Evolutionary conservation across 2,329 filamentous ascomycete species (phyloP).

Genomic region (Trichoderma koningii): DNA sequence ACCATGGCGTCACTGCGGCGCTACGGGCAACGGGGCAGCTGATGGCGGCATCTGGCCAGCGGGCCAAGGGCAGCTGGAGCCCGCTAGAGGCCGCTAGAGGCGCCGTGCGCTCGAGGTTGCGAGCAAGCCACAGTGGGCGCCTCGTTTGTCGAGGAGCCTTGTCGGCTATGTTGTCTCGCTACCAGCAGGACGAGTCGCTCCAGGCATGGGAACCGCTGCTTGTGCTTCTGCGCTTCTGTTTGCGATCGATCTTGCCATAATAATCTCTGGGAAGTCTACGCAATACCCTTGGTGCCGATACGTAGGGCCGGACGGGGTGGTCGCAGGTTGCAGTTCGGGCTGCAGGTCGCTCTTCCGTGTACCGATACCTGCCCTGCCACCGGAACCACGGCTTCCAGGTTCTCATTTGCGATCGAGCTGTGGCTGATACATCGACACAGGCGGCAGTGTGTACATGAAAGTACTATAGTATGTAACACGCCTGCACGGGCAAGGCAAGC

Average conservation of each 20-base stretch:
- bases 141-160: too few relatives aligned
- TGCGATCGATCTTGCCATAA: slow-evolving; percentile 15
- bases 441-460: not conserved
- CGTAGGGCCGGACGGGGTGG: not conserved
- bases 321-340: not conserved
- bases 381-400: too few relatives aligned
- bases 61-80: not conserved
- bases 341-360: not conserved
- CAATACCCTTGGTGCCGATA: not conserved
- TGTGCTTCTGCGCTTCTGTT: slow-evolving; percentile 9
- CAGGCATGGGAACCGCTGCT: slow-evolving; percentile 2
- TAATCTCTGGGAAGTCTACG: too few relatives aligned
- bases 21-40: slow-evolving; percentile 17
- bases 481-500: not conserved
- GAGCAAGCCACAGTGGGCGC: slow-evolving; percentile 5
- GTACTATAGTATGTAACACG: too few relatives aligned
- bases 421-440: not conserved
- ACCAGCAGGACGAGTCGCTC: not conserved
- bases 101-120: slow-evolving; percentile 7
- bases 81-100: slow-evolving; percentile 1
- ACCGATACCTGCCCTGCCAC: not conserved
- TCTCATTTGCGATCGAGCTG: not conserved
- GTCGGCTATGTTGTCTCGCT: too few relatives aligned
- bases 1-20: slow-evolving; percentile 34
- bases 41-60: slow-evolving; percentile 24